Evolutionary conservation across 2,329 filamentous ascomycete species (phyloP).

Genomic region (Apiospora aurea): DNA sequence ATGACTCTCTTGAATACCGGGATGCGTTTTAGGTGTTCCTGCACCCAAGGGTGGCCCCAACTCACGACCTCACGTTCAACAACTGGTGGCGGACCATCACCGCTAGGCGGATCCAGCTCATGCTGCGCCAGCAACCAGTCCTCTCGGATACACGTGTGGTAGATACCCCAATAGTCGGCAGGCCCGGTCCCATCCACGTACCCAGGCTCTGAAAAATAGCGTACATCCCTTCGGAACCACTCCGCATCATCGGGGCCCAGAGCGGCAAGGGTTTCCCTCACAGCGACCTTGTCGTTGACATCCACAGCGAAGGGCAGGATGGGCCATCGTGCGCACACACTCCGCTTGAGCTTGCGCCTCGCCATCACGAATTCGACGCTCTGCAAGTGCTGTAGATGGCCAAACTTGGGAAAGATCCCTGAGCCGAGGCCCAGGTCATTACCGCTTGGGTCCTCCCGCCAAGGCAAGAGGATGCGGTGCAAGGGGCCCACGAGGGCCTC

Average conservation of each 20-base stretch:
- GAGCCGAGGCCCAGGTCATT: neutral
- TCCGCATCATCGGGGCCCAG: neutral
- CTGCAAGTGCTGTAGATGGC: neutral
- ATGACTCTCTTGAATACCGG: neutral
- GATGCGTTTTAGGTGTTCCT: neutral
- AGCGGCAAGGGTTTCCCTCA: neutral
- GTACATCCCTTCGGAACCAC: neutral
- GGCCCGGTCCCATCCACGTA: neutral
- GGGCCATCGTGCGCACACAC: neutral
- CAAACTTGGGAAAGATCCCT: neutral
- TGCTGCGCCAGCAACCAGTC: neutral
- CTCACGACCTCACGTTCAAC: neutral
- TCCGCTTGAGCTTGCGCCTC: neutral
- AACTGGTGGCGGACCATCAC: neutral
- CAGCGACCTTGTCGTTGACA: neutral
- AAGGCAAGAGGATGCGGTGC: neutral
- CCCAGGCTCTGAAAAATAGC: neutral
- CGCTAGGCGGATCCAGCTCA: neutral
- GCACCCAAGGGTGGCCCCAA: constrained; percentile 18
- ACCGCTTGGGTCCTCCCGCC: neutral
- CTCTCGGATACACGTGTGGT: neutral
- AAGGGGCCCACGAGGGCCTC: constrained; percentile 4
- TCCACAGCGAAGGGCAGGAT: neutral
- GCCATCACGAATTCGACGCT: neutral
- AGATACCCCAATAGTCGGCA: neutral